A percentile compares a stretch with the other conserved stretches of the same genome.
Conservation (phyloP, 345 rosid species). For the Heritiera littoralis region DNA sequence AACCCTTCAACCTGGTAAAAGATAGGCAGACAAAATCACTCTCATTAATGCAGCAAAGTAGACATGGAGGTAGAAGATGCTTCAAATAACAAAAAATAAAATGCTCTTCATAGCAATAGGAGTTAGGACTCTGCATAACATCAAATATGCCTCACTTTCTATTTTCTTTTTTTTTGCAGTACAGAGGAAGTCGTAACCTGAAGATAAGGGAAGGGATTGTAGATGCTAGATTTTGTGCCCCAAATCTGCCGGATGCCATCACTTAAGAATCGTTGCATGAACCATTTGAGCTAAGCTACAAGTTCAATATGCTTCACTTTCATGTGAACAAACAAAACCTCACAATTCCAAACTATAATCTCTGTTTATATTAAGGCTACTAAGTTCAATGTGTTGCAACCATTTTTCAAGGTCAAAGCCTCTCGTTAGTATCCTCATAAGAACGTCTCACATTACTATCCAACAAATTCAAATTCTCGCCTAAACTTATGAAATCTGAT, state of each 20-base stretch:
- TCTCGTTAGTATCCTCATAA: not conserved
- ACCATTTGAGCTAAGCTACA: no score
- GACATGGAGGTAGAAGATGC: not conserved
- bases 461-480: not conserved
- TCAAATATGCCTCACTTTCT: no score
- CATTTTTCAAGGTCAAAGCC: not conserved
- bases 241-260: not conserved
- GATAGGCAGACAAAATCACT: slow-evolving; percentile 14
- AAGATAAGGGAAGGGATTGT: no score
- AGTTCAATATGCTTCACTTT: no score
- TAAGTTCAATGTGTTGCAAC: not conserved
- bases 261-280: not conserved
- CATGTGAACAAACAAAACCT: not conserved
- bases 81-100: no score
- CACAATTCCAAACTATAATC: not conserved
- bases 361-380: not conserved
- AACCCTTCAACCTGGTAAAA: slow-evolving; percentile 78
- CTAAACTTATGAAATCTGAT: not conserved
- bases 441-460: slow-evolving; percentile 46
- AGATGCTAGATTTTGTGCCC: no score
- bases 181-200: no score
- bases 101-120: no score
- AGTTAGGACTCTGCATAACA: no score
- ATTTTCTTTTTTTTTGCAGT: no score
- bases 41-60: not conserved